A percentile compares a stretch with the other conserved stretches of the same genome.
Evolutionary conservation across 768 basidiomycete genomes (phyloP).

Genomic region (Termitomyces heimii): DNA sequence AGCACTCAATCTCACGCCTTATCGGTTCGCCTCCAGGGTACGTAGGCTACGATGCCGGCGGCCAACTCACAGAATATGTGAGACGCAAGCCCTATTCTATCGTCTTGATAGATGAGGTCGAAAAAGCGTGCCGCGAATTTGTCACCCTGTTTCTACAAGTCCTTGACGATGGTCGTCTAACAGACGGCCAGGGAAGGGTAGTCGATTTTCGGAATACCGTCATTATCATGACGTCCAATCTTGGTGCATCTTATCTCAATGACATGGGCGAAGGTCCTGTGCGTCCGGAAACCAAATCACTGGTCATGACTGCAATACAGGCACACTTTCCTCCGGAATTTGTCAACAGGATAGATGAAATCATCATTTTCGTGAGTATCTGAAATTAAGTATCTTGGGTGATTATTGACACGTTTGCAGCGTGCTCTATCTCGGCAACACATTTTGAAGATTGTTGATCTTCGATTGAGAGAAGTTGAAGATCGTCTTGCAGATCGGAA

Average conservation of each 20-base stretch:
- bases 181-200: slow-evolving; percentile 88
- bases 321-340: slow-evolving; percentile 91
- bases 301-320: slow-evolving; percentile 79
- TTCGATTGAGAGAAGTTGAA: slow-evolving; percentile 83
- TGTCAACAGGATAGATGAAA: slow-evolving; percentile 84
- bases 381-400: neutral
- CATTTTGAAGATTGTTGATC: slow-evolving; percentile 81
- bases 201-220: slow-evolving; percentile 89
- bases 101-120: slow-evolving; percentile 83
- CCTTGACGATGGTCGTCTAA: slow-evolving; percentile 87
- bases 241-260: slow-evolving; percentile 73
- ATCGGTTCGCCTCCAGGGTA: slow-evolving; percentile 76
- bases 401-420: slow-evolving; percentile 34
- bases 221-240: slow-evolving; percentile 92
- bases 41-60: slow-evolving; percentile 85
- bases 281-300: slow-evolving; percentile 45
- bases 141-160: slow-evolving; percentile 63
- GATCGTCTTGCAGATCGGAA: slow-evolving; percentile 74
- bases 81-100: slow-evolving; percentile 88
- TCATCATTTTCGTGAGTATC: slow-evolving; percentile 64
- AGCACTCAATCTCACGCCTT: slow-evolving; percentile 46
- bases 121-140: slow-evolving; percentile 76
- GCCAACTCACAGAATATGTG: slow-evolving; percentile 91
- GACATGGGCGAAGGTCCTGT: slow-evolving; percentile 73
- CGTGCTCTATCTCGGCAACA: slow-evolving; percentile 73